phyloP scores from a whole-genome alignment of 768 basidiomycete species.

The Terana coerulea region DNA sequence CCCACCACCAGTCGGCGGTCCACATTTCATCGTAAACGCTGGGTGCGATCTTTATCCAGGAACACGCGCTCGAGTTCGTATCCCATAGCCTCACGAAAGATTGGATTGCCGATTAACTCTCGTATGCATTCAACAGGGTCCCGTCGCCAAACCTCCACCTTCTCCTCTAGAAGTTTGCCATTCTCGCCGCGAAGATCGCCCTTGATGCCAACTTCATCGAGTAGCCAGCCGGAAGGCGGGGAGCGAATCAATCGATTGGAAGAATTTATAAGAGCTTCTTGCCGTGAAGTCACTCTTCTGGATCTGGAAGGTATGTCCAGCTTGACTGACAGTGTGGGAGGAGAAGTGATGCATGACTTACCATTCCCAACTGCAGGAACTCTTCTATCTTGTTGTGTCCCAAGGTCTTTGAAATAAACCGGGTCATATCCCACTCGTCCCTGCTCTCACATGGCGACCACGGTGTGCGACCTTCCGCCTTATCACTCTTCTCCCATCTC shows the following conservation, averaged over 20 bases:
- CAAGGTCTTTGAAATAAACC: slow-evolving; percentile 15
- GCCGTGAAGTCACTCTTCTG: not conserved
- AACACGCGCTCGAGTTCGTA: slow-evolving; percentile 10
- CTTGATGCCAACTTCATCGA: slow-evolving; percentile 21
- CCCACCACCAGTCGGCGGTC: slow-evolving; percentile 45
- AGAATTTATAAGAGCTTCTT: slow-evolving; percentile 13
- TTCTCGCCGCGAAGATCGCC: slow-evolving; percentile 4
- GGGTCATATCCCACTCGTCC: slow-evolving; percentile 21
- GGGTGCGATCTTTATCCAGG: not conserved
- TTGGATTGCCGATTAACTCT: slow-evolving; percentile 11
- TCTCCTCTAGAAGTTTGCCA: slow-evolving; percentile 22
- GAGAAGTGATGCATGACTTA: slow-evolving; percentile 4
- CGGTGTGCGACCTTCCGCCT: not conserved
- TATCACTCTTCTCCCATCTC: not conserved
- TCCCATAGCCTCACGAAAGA: slow-evolving; percentile 2
- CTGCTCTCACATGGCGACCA: slow-evolving; percentile 16
- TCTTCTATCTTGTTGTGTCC: slow-evolving; percentile 21
- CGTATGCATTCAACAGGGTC: slow-evolving; percentile 30
- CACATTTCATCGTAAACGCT: slow-evolving; percentile 20
- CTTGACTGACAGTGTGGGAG: not conserved
- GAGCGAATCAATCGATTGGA: slow-evolving; percentile 18
- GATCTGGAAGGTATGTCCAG: not conserved
- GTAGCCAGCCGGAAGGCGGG: slow-evolving; percentile 6
- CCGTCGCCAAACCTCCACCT: slow-evolving; percentile 25
- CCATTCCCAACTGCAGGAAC: slow-evolving; percentile 20